Conservation (phyloP, 1,284 basidiomycete species). For the Marasmius sp. region DNA sequence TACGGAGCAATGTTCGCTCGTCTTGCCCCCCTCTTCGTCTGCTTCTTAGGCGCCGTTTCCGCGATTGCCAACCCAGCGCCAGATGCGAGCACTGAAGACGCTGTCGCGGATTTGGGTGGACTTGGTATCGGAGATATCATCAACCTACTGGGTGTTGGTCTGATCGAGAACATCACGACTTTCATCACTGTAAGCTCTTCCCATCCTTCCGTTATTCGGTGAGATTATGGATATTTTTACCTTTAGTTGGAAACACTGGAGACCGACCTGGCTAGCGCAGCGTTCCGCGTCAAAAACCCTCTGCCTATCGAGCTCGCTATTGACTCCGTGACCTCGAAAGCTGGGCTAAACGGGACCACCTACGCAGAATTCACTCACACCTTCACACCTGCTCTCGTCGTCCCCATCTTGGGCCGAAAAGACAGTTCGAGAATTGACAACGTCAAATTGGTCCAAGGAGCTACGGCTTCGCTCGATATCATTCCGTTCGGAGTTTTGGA, state of each 20-base stretch:
- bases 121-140: constrained; percentile 35
- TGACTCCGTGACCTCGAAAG: constrained; percentile 35
- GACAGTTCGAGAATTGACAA: constrained; percentile 39
- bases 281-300: constrained; percentile 37
- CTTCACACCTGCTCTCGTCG: constrained; percentile 35
- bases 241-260: constrained; percentile 33
- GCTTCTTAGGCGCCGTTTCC: constrained; percentile 20
- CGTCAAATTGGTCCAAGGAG: constrained; percentile 37
- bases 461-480: constrained; percentile 31
- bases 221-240: not conserved
- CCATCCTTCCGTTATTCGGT: not conserved
- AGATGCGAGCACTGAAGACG: not conserved
- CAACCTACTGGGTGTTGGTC: constrained; percentile 33
- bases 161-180: constrained; percentile 36
- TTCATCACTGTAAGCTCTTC: constrained; percentile 35
- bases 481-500: constrained; percentile 38
- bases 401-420: constrained; percentile 33
- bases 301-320: constrained; percentile 43
- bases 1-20: constrained; percentile 12
- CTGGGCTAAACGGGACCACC: constrained; percentile 41
- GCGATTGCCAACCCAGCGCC: constrained; percentile 20
- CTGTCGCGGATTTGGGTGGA: constrained; percentile 14
- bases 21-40: constrained; percentile 17
- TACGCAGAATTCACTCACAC: constrained; percentile 41
- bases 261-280: constrained; percentile 34